These are phyloP conservation scores for Colletotrichum melonis DNA, from an alignment of 2,329 filamentous ascomycete genomes.

Conservation along the genomic window DNA sequence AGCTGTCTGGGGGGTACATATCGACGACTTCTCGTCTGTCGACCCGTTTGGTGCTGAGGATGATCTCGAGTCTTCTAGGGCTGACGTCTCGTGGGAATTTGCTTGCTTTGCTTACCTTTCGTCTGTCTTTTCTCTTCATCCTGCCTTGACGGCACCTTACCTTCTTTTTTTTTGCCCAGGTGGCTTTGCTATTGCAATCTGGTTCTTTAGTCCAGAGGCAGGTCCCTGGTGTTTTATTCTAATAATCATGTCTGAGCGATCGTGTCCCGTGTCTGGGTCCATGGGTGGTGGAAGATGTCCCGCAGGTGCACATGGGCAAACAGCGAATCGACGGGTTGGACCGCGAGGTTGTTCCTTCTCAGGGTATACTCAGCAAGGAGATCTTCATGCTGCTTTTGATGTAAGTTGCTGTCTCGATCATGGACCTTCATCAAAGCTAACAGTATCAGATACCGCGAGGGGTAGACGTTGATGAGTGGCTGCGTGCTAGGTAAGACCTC, in stretches of 20 bases:
- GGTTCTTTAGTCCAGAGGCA: constrained; percentile 22
- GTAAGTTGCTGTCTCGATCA: constrained; percentile 38
- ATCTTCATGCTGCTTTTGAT: constrained; percentile 48
- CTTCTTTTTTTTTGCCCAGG: constrained; percentile 11
- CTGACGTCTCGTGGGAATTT: background rate
- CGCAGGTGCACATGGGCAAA: constrained; percentile 9
- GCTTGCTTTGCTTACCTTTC: background rate
- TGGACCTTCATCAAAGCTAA: constrained; percentile 25
- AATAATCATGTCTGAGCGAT: constrained; percentile 44
- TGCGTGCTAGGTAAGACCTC: constrained; percentile 51
- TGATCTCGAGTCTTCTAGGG: constrained; percentile 11
- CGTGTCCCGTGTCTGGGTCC: constrained; percentile 47
- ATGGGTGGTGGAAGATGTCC: constrained; percentile 41
- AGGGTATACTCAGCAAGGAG: constrained; percentile 43
- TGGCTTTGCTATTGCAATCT: constrained; percentile 18
- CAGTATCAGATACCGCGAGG: constrained; percentile 55
- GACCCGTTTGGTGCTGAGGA: background rate
- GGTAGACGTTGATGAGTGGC: constrained; percentile 57
- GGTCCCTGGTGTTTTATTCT: constrained; percentile 19
- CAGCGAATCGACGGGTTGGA: constrained; percentile 37
- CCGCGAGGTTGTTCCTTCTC: constrained; percentile 48
- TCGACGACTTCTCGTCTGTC: constrained; percentile 5
- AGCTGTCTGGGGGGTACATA: constrained; percentile 8
- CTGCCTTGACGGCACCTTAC: constrained; percentile 19
- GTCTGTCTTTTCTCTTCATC: background rate